Evolutionary conservation across 768 basidiomycete species (phyloP), one percentile per base, ranked within the genome.

Genomic region (Kwoniella pini): DNA sequence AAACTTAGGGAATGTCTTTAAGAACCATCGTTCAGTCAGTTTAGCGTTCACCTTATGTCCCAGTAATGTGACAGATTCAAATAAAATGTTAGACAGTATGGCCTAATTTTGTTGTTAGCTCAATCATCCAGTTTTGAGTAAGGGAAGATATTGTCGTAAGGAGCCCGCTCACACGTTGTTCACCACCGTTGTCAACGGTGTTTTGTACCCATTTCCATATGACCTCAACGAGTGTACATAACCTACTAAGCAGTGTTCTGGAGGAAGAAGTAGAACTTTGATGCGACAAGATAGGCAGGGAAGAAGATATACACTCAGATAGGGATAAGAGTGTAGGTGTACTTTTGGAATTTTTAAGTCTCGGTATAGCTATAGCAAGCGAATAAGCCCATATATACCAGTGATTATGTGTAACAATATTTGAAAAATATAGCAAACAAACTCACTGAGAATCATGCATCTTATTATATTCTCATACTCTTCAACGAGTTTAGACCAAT

Each of bases 311-410:
- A 10, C 54, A 40, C 22, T 71, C 66, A 7, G 40, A 33, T 0
- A 65, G 22, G 2, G 60, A 59, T 1, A 71, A 44, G 10, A 71
- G 48, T 1, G 69, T 67, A 2, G 69, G 69, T 17, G 66, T 68
- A n/a, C 60, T 63, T 40, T 54, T 60, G n/a, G 49, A 54, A 13
- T 45, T 56, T 4, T 60, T 43, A 26, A 71, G 43, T 39, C 64
- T 21, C 4, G 50, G 49, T n/a, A 45, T 59, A 38, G 45, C 57
- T 59, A 27, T 3, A 17, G 42, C 42, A 21, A 31, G 5, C 10
- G 28, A 15, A 36, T 19, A 28, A 27, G 54, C 21, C 2, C 50
- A 15, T 11, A 40, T 36, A 19, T 57, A 52, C n/a, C 40, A 59
- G 62, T 19, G 13, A 28, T 19, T 24, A 30, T 10, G 13, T 17